Base-by-base conservation (phyloP, 306 rosid species). In the Argentina anserina region DNA sequence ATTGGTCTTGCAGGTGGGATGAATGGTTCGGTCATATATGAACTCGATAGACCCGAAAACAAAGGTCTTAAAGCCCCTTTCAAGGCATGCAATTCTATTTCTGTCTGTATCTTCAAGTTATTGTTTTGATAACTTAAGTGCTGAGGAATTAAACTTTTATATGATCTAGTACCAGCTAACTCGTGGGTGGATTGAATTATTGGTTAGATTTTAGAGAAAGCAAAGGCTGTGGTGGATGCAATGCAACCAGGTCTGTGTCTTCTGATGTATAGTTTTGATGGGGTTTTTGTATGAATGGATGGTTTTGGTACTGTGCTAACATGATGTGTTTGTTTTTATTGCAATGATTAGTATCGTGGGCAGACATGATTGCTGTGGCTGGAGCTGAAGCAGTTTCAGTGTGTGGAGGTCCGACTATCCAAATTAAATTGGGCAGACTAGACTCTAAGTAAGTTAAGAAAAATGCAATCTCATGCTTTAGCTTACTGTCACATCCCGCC, bases 321-420 rank as follows among this genome's bases (percentile, higher is more conserved):
- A 56, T 68, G 26, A 60, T 80, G 49, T 56, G 11, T 64, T 33
- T 78, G 76, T 80, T 83, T 39, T n/a, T n/a, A n/a, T n/a, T n/a
- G 73, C 42, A 42, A 83, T 56, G 72, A 42, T 79, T 74, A 91
- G 99, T 88, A 46, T 91, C 97, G 21, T 94, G 97, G 96, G 93
- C 96, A 75, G 97, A 94, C 84, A 40, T 91, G 86, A 91, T 94
- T 80, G 86, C 97, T 55, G 88, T 91, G 72, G 99, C 97, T 42
- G 97, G 97, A 77, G 93, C 97, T 71, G 99, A 89, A 88, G 96
- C 99, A 52, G 89, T 94, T 73, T 88, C 96, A 65, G 2, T 91
- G 68, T 90, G 99, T 55, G 99, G 96, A 75, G 99, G 97, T 84
- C 99, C 97, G 62, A 40, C 81, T 46, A 94, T 94, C 75, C 87